phyloP scores from a whole-genome alignment of 2,329 filamentous ascomycete genomes.

The Orbilia blumenaviensis region DNA sequence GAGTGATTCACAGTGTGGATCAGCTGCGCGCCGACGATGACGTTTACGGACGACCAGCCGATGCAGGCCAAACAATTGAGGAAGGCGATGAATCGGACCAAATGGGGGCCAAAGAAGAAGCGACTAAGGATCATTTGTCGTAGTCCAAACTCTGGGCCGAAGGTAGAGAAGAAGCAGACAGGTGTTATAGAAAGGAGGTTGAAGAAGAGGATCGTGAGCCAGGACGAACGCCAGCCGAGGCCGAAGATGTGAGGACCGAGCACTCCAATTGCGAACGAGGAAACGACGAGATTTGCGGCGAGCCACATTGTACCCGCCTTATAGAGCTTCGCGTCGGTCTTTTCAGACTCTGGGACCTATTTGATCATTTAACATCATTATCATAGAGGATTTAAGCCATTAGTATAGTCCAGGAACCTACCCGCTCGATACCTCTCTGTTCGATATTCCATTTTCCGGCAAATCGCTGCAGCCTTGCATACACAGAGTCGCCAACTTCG shows the following conservation, averaged over 20 bases:
- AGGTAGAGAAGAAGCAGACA: slow-evolving; percentile 79
- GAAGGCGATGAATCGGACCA: slow-evolving; percentile 75
- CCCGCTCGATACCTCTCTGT: slow-evolving; percentile 78
- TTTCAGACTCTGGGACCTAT: slow-evolving; percentile 69
- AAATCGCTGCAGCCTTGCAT: slow-evolving; percentile 70
- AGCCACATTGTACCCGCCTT: slow-evolving; percentile 81
- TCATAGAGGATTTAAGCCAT: not conserved
- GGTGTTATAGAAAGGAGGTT: slow-evolving; percentile 77
- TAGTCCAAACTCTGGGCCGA: slow-evolving; percentile 77
- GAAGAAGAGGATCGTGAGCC: slow-evolving; percentile 77
- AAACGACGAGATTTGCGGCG: slow-evolving; percentile 80
- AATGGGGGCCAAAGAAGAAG: slow-evolving; percentile 78
- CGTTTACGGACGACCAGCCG: slow-evolving; percentile 80
- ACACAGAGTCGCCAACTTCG: slow-evolving; percentile 67
- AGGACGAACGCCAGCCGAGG: slow-evolving; percentile 77
- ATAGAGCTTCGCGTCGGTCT: slow-evolving; percentile 71
- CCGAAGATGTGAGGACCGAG: slow-evolving; percentile 73
- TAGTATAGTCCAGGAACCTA: no score
- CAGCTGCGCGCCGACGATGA: slow-evolving; percentile 80
- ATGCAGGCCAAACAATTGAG: slow-evolving; percentile 76
- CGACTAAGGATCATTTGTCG: slow-evolving; percentile 82
- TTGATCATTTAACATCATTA: not conserved
- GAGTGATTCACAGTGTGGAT: slow-evolving; percentile 75
- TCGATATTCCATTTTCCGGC: slow-evolving; percentile 75
- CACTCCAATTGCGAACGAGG: slow-evolving; percentile 78